Percentiles rank a stretch among this genome's conserved stretches.
Evolutionary conservation across 495 filamentous ascomycete genomes (phyloP).

Genomic region (Tuber microsphaerosporum): DNA sequence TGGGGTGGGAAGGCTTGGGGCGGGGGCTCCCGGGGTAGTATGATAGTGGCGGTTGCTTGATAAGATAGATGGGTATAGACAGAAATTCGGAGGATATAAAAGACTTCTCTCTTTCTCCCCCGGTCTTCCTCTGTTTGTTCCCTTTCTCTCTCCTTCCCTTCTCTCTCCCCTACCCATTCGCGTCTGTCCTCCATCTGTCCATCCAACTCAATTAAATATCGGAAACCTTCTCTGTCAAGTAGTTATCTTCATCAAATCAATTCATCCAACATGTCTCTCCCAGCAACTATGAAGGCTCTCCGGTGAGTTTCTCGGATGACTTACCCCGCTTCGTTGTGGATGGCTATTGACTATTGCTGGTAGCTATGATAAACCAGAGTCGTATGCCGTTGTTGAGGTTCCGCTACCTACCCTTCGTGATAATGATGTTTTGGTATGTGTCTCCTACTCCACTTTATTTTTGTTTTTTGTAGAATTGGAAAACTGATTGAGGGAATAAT

Average conservation of each 20-base stretch:
- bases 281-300: slow-evolving; percentile 57
- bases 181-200: slow-evolving; percentile 5
- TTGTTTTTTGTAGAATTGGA: slow-evolving; percentile 1
- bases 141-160: slow-evolving; percentile 9
- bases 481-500: slow-evolving; percentile 10
- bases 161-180: slow-evolving; percentile 12
- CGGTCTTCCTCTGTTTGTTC: background rate
- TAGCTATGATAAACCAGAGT: slow-evolving; percentile 58
- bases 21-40: background rate
- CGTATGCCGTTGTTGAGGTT: slow-evolving; percentile 54
- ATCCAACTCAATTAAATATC: slow-evolving; percentile 2
- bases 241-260: background rate
- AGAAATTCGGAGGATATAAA: background rate
- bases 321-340: background rate
- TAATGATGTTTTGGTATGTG: slow-evolving; percentile 54
- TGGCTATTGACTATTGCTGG: slow-evolving; percentile 22
- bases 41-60: background rate
- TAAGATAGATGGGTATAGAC: background rate
- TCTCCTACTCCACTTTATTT: background rate
- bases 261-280: slow-evolving; percentile 43
- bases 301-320: slow-evolving; percentile 44
- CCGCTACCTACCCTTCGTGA: slow-evolving; percentile 55
- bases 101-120: background rate
- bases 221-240: slow-evolving; percentile 5
- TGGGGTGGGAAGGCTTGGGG: background rate